Base-by-base conservation (phyloP, 208 protist genomes). In the Angomonas ambiguus region DNA sequence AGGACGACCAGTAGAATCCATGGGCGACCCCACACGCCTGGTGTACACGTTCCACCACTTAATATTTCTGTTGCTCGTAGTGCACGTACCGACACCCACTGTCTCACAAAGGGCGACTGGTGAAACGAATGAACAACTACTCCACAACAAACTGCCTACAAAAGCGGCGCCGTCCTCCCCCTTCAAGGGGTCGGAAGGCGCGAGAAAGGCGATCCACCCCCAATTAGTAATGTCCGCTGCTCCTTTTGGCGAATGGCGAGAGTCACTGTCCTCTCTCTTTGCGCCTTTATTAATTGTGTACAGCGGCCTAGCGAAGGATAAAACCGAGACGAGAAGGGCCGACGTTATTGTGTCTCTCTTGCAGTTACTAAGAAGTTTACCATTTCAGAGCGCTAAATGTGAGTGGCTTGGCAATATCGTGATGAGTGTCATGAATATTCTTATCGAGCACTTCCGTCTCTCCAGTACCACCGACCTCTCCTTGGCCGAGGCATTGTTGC, bases 371-470 rank as follows among this genome's bases (percentile, higher is more conserved):
- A 31, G 34, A 6, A 32, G 38, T 42, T 22, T 62, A 41, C 58
- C 58, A 1, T 62, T 34, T 34, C 33, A 41, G 32, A 20, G 20
- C 16, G 22, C 42, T 13, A 62, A 62, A 34, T 41, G 58, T 20
- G 58, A 62, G 58, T 62, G 58, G 58, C 27, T 62, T 13, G 32
- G 58, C 18, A 51, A 48, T 42, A 48, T 62, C n/a, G 58, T 62
- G 32, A 22, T 62, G 34, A 51, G 58, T 25, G 58, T 42, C 33
- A 48, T 51, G 58, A 34, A 41, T 22, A 22, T 62, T 4, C 18
- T 62, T 31, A 30, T 51, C 20, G 58, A 41, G 3, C 58, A 28
- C 20, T 22, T 51, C 20, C 4, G 2, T 18, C 20, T 59, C 27
- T n/a, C n/a, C n/a, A n/a, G n/a, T n/a, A 59, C 56, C 30, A 24